Conservation (phyloP, 305 asterid species). For the Fraxinus paxiana region DNA sequence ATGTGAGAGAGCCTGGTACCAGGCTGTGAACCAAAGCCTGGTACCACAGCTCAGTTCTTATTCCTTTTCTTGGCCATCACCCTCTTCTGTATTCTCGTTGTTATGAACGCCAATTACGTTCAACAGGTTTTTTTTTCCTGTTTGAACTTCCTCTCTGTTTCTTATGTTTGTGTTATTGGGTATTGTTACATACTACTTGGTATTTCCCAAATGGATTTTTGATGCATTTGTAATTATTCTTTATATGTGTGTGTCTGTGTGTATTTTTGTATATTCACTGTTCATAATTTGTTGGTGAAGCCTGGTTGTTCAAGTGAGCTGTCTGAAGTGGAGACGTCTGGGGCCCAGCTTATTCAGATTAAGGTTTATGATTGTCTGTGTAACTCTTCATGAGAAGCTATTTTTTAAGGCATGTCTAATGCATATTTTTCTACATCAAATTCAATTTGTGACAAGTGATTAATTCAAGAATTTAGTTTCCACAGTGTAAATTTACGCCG, state of each 20-base stretch:
- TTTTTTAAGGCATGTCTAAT: background rate
- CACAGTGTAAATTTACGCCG: no score
- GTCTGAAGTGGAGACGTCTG: constrained; percentile 48
- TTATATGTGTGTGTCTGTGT: background rate
- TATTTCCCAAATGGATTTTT: constrained; percentile 11
- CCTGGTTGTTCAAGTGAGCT: constrained; percentile 97
- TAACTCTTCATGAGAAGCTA: background rate
- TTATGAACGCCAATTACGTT: constrained; percentile 99
- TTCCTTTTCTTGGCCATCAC: constrained; percentile 77
- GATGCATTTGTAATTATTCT: background rate
- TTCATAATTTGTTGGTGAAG: constrained; percentile 37
- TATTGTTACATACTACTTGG: constrained; percentile 2
- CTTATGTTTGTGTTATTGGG: background rate
- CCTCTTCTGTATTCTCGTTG: constrained; percentile 86
- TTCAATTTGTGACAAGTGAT: background rate
- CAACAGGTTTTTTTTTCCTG: constrained; percentile 57
- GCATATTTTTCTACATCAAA: background rate
- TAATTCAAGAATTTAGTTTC: background rate
- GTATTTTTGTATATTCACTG: background rate
- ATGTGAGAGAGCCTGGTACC: no score
- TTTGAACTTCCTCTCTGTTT: background rate
- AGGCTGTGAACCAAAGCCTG: no score
- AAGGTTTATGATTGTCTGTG: constrained; percentile 40
- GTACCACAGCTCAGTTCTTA: no score
- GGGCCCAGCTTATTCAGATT: constrained; percentile 77